Evolutionary conservation across 2,329 filamentous ascomycete species (phyloP), one percentile per base, ranked within the genome.

Genomic region (Phialophora verrucosa): DNA sequence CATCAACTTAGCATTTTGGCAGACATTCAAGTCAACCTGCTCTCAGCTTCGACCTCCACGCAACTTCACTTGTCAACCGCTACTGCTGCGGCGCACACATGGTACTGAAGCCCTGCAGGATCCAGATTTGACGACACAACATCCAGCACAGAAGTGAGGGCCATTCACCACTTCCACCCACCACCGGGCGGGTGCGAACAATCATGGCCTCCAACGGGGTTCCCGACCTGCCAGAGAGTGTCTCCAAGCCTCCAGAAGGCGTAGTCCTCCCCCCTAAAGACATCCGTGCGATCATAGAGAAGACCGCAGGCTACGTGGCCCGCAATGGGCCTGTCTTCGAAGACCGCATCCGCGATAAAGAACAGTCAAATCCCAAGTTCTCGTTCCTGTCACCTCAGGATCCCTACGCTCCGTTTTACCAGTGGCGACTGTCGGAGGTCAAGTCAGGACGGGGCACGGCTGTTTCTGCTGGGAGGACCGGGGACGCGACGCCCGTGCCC

Each of bases 271-370:
- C 95, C 25, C 95, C 88, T 0, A 87, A 89, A 76, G 91, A 93
- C 76, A 93, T 97, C 75, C 89, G 93, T 84, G 84, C 83, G 23
- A 86, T 94, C 72, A 88, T 99, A 75, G 93, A 97, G 79, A 98
- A 96, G 82, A 97, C 94, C 12, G 94, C 95, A 61, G 93, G 93
- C 55, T 98, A 96, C 77, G 91, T 97, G 65, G 89, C 89, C 66
- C 85, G 88, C 72, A 87, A 87, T 74, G 87, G 86, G 42, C 74
- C 80, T 12, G 77, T 87, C 7, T 93, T 96, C 75, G 91, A 96
- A 80, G 90, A 93, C 73, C 88, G 90, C 72, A 90, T 99, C 72
- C 89, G 91, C 74, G 88, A 93, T 71, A 96, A 95, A 79, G 90
- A 96, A 77, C 86, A 87, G 73, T 85, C 84, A 71, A 95, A 96